These are phyloP conservation scores for Ceratobasidium theobromae DNA, from an alignment of 1,284 basidiomycete species.

Conservation along the genomic window DNA sequence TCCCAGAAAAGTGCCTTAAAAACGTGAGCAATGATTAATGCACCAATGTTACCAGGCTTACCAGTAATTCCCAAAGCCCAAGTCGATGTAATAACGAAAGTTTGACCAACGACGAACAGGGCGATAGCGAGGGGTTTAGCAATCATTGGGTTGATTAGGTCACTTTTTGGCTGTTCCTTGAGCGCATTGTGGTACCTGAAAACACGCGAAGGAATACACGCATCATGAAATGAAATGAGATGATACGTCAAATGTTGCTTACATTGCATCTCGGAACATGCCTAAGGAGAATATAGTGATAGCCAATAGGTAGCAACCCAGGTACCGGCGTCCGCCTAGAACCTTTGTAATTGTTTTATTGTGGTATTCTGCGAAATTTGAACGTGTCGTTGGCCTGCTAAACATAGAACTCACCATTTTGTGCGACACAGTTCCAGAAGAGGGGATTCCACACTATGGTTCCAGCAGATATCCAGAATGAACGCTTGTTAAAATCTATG, in stretches of 20 bases:
- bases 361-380: constrained; percentile 66
- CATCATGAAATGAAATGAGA: constrained; percentile 7
- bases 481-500: constrained; percentile 64
- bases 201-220: background rate
- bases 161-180: constrained; percentile 61
- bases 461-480: constrained; percentile 63
- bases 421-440: constrained; percentile 94
- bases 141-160: constrained; percentile 46
- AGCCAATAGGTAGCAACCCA: constrained; percentile 91
- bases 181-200: constrained; percentile 72
- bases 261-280: constrained; percentile 84
- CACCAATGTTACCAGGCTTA: constrained; percentile 39
- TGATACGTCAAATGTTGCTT: constrained; percentile 43
- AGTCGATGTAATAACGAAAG: constrained; percentile 84
- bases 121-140: constrained; percentile 55
- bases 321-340: constrained; percentile 69
- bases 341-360: constrained; percentile 84
- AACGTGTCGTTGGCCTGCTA: background rate
- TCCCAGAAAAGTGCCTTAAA: constrained; percentile 79
- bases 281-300: constrained; percentile 86
- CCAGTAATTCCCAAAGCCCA: constrained; percentile 92
- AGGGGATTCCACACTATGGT: constrained; percentile 86
- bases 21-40: background rate
- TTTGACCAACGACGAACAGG: constrained; percentile 73
- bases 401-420: constrained; percentile 66